Percentiles rank a stretch among this genome's conserved stretches.
These are phyloP conservation scores for Citrus mangshanensis DNA, from an alignment of 345 rosid species.

Conservation along the genomic window DNA sequence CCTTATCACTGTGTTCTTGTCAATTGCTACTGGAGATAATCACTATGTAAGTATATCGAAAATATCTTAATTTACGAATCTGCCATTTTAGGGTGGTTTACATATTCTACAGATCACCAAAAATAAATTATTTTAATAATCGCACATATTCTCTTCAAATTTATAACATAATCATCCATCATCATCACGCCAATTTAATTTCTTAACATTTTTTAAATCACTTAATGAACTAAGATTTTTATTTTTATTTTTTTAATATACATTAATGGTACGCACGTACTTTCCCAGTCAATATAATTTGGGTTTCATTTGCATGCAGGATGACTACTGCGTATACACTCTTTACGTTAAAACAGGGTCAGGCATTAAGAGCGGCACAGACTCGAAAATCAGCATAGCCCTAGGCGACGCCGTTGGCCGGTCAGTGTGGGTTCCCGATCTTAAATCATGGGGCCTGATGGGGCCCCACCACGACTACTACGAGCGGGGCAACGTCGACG, in stretches of 20 bases:
- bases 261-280: not conserved
- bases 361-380: conserved; percentile 18
- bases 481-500: too few relatives aligned
- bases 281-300: not conserved
- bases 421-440: too few relatives aligned
- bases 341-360: conserved; percentile 38
- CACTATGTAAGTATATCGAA: not conserved
- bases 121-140: not conserved
- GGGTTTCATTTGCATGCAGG: not conserved
- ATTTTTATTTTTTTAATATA: too few relatives aligned
- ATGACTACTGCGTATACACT: conserved; percentile 10
- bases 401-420: too few relatives aligned
- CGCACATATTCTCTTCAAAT: not conserved
- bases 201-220: too few relatives aligned
- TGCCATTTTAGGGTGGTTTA: not conserved
- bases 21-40: not conserved
- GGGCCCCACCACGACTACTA: too few relatives aligned
- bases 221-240: too few relatives aligned
- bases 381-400: conserved; percentile 14
- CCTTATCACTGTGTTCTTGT: conserved; percentile 4
- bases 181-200: too few relatives aligned
- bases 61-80: not conserved
- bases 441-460: too few relatives aligned
- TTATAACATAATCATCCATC: too few relatives aligned
- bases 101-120: not conserved